Evolutionary conservation across 495 filamentous ascomycete species (phyloP).

Genomic region (Chaetomium cochliodes): DNA sequence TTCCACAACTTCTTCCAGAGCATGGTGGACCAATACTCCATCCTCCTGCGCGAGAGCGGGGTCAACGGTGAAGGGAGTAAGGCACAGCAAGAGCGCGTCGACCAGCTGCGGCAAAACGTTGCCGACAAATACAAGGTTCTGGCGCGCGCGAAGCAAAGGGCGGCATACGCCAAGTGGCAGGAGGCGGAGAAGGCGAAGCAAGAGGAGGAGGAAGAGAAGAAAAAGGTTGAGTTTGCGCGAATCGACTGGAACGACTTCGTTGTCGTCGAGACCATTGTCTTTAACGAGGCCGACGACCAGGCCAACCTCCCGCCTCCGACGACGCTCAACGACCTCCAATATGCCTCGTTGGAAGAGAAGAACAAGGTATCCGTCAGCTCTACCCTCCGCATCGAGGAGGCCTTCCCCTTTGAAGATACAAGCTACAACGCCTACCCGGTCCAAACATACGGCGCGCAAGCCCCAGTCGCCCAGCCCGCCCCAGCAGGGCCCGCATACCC

Average conservation of each 20-base stretch:
- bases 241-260: constrained; percentile 99
- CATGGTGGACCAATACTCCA: constrained; percentile 91
- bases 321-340: constrained; percentile 84
- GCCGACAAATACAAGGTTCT: constrained; percentile 77
- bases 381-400: constrained; percentile 88
- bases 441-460: constrained; percentile 33
- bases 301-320: constrained; percentile 84
- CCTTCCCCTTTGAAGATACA: constrained; percentile 76
- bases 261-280: constrained; percentile 92
- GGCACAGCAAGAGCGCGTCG: constrained; percentile 65
- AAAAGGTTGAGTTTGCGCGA: constrained; percentile 78
- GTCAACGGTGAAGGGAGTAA: constrained; percentile 65
- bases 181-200: constrained; percentile 84
- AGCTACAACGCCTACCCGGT: constrained; percentile 39
- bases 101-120: constrained; percentile 73
- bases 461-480: constrained; percentile 30
- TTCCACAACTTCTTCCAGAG: constrained; percentile 92
- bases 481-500: constrained; percentile 37
- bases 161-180: constrained; percentile 82
- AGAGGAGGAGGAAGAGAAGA: constrained; percentile 83
- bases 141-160: constrained; percentile 74
- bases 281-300: constrained; percentile 85
- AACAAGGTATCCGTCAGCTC: constrained; percentile 79
- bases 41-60: constrained; percentile 69
- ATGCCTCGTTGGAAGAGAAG: constrained; percentile 91